Evolutionary conservation across 1,284 basidiomycete species (phyloP), one percentile per base, ranked within the genome.

Genomic region (Ceratorhiza oryzae-sativae): DNA sequence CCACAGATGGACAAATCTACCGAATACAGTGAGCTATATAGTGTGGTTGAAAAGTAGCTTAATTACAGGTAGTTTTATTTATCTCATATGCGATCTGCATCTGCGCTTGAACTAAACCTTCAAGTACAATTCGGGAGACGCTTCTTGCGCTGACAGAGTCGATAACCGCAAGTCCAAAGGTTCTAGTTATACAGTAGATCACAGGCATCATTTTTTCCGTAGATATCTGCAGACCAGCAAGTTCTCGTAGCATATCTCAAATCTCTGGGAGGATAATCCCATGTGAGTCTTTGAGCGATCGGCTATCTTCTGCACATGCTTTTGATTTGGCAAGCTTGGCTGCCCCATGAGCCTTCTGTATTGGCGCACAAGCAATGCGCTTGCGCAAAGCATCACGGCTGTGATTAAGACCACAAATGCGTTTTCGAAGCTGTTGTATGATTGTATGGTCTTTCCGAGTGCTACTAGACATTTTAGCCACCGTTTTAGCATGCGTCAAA

Each of bases 1-100:
- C 65, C 53, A 51, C 51, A 68, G 5, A 68, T 68, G 30, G 51
- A 36, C 13, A 68, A 18, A 45, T 56, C 65, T 68, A 39, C 36
- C 13, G 23, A 15, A 34, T 42, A 15, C 12, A 18, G 27, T 25
- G 39, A 2, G 27, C 10, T 67, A 13, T 30, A 20, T 10, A 4
- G 36, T 6, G 36, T 6, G 13, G 2, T 27, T 25, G 13, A 12
- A 13, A 13, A 0, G 10, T 1, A 18, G 12, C 18, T 1, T 42
- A 53, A 48, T 25, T 41, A 67, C 62, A 53, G 9, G 51, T 27
- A 10, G 34, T 34, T 20, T 53, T 25, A 15, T 32, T 62, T 18
- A 62, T 45, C 12, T 62, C 60, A 48, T 62, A 62, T 25, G 41
- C 41, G 2, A 62, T 2, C 41, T 62, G 60, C 4, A 62, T 32